These are phyloP conservation scores for Limonium bicolor DNA, from an alignment of 148 eudicot species.

Conservation along the genomic window DNA sequence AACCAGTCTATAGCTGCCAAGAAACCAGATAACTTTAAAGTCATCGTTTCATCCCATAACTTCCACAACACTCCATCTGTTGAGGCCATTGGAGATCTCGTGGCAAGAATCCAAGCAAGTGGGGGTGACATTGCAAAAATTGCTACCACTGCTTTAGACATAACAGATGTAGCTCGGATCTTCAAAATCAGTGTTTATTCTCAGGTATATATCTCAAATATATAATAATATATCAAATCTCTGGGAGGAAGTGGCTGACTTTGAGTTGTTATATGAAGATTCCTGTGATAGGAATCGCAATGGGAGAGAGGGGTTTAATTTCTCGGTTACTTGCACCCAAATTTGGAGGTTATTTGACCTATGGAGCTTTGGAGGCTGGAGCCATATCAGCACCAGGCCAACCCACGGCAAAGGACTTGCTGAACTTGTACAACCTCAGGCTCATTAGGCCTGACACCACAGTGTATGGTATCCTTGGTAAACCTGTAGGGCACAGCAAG, in stretches of 20 bases:
- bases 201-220: slow-evolving; percentile 15
- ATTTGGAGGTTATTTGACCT: slow-evolving; percentile 71
- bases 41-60: slow-evolving; percentile 38
- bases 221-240: no score
- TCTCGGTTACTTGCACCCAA: slow-evolving; percentile 56
- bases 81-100: slow-evolving; percentile 32
- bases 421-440: slow-evolving; percentile 56
- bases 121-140: slow-evolving; percentile 36
- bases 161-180: slow-evolving; percentile 15
- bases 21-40: slow-evolving; percentile 25
- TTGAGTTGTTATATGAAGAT: slow-evolving; percentile 18
- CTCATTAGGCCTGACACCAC: slow-evolving; percentile 47
- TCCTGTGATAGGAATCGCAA: slow-evolving; percentile 60
- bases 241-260: no score
- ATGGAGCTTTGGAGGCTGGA: slow-evolving; percentile 50
- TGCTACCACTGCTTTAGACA: slow-evolving; percentile 16
- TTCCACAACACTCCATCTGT: slow-evolving; percentile 21
- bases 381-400: slow-evolving; percentile 70
- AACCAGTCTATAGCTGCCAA: slow-evolving; percentile 20
- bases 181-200: slow-evolving; percentile 22
- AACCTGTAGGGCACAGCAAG: slow-evolving; percentile 66
- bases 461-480: slow-evolving; percentile 59
- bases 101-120: slow-evolving; percentile 30
- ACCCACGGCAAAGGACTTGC: slow-evolving; percentile 46
- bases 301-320: slow-evolving; percentile 68